Evolutionary conservation across 148 eudicot genomes (phyloP).

Genomic region (Vaccinium myrtillus): DNA sequence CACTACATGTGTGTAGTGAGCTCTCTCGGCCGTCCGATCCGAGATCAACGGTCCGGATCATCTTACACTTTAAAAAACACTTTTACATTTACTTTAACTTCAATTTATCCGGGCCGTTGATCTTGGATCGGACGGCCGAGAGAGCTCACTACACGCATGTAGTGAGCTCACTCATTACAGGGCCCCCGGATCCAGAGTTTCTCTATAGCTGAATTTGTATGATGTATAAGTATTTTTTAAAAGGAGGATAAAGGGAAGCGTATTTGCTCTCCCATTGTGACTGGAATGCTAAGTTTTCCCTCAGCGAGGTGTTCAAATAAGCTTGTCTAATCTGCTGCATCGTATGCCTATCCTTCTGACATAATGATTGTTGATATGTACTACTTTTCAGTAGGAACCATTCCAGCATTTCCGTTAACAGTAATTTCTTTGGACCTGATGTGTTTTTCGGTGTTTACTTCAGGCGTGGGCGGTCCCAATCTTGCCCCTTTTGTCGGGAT

Average conservation of each 20-base stretch:
- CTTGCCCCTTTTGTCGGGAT: slow-evolving; percentile 48
- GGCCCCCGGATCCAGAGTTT: no score
- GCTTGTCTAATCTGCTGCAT: not conserved
- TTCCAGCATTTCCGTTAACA: not conserved
- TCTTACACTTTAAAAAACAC: no score
- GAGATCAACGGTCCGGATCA: no score
- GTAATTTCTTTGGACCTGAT: not conserved
- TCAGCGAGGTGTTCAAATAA: not conserved
- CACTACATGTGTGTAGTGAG: no score
- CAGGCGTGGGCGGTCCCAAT: slow-evolving; percentile 37
- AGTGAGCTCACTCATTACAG: no score
- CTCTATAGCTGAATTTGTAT: not conserved
- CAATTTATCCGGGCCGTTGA: no score
- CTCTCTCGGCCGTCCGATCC: no score
- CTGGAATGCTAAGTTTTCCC: not conserved
- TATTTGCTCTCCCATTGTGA: not conserved
- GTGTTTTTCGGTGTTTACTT: slow-evolving; percentile 1
- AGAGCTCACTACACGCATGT: no score
- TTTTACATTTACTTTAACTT: no score
- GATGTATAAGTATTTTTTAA: not conserved
- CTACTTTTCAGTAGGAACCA: not conserved
- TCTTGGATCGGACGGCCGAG: no score
- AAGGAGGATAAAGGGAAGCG: not conserved
- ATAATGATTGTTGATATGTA: not conserved
- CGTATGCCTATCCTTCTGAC: not conserved